Percentiles rank a stretch among this genome's conserved stretches.
Evolutionary conservation across 2,329 filamentous ascomycete genomes (phyloP).

Genomic region (Colletotrichum tabaci): DNA sequence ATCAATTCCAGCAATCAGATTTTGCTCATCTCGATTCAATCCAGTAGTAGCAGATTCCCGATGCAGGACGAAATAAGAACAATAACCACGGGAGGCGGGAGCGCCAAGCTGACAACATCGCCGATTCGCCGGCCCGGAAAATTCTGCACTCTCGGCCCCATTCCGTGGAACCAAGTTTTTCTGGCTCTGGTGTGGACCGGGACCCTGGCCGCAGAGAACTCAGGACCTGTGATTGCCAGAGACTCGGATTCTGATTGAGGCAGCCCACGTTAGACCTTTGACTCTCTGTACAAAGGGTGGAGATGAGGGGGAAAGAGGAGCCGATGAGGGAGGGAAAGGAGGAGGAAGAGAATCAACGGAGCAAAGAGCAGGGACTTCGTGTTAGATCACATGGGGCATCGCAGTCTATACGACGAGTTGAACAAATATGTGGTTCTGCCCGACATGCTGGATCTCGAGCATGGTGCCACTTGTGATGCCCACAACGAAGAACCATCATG

Average conservation of each 20-base stretch:
- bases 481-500: slow-evolving; percentile 30
- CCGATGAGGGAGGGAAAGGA: not conserved
- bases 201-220: slow-evolving; percentile 7
- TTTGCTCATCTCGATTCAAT: not conserved
- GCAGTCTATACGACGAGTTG: slow-evolving; percentile 1
- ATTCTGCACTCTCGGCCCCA: slow-evolving; percentile 38
- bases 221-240: not conserved
- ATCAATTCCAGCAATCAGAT: too few species aligned
- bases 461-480: slow-evolving; percentile 15
- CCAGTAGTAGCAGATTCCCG: not conserved
- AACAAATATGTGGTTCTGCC: slow-evolving; percentile 14
- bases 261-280: slow-evolving; percentile 17
- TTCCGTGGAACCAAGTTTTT: slow-evolving; percentile 35
- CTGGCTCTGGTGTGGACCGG: slow-evolving; percentile 19
- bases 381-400: not conserved
- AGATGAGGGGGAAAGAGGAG: slow-evolving; percentile 1
- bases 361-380: not conserved
- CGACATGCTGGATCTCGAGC: slow-evolving; percentile 1
- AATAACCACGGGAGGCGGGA: not conserved
- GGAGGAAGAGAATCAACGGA: not conserved
- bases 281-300: slow-evolving; percentile 4
- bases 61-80: not conserved
- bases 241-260: slow-evolving; percentile 21
- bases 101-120: slow-evolving; percentile 27
- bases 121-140: slow-evolving; percentile 33